Conservation (phyloP, 495 filamentous ascomycete genomes). For the Tetracladium setigerum region DNA sequence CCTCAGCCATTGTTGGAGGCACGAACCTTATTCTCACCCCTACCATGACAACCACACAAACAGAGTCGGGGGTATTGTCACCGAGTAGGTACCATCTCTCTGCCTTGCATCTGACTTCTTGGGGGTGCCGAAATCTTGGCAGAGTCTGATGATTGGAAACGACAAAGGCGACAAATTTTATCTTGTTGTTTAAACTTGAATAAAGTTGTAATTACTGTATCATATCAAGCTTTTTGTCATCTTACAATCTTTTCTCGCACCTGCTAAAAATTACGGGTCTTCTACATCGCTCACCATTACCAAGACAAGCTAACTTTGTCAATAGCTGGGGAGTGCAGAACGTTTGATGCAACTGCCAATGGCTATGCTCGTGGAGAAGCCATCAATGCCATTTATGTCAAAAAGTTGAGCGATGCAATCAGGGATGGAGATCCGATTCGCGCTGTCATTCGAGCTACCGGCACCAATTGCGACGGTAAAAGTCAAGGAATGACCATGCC, state of each 20-base stretch:
- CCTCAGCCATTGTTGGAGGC: slow-evolving; percentile 30
- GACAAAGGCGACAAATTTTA: too few relatives aligned
- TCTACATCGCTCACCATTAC: too few relatives aligned
- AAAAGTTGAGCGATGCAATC: slow-evolving; percentile 48
- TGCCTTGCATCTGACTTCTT: too few relatives aligned
- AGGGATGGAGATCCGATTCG: slow-evolving; percentile 49
- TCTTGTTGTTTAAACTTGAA: too few relatives aligned
- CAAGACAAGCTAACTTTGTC: slow-evolving; percentile 14
- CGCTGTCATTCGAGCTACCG: slow-evolving; percentile 50
- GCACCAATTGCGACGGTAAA: slow-evolving; percentile 53
- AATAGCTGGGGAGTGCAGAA: slow-evolving; percentile 38
- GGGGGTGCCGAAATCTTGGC: too few relatives aligned
- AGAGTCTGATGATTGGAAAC: too few relatives aligned
- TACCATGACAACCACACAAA: not conserved
- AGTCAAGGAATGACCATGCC: slow-evolving; percentile 52
- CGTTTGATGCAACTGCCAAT: slow-evolving; percentile 53
- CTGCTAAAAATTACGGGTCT: too few relatives aligned
- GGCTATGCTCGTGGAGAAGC: slow-evolving; percentile 64
- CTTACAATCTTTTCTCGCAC: too few relatives aligned
- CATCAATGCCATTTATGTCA: slow-evolving; percentile 48
- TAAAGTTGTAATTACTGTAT: too few relatives aligned
- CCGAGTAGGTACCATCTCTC: not conserved
- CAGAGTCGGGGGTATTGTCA: not conserved
- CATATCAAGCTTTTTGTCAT: too few relatives aligned
- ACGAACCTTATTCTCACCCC: slow-evolving; percentile 12